These are phyloP conservation scores for Stagonosporopsis chrysanthemi DNA, from an alignment of 2,329 filamentous ascomycete species.

Conservation along the genomic window DNA sequence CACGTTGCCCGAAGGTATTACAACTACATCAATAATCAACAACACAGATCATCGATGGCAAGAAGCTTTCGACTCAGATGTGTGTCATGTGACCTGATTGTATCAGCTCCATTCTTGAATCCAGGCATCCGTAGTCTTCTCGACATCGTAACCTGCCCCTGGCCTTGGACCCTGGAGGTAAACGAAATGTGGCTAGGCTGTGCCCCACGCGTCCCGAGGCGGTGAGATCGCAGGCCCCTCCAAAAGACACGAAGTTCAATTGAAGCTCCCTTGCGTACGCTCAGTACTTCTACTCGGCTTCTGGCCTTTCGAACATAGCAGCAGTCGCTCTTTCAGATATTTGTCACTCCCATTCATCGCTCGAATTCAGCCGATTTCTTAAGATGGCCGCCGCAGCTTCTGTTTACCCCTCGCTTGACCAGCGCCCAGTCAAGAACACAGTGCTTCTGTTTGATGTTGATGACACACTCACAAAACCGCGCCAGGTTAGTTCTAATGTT, in stretches of 20 bases:
- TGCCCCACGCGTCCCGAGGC: slow-evolving; percentile 31
- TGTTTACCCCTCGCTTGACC: slow-evolving; percentile 75
- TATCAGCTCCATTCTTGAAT: not conserved
- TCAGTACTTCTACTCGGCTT: not conserved
- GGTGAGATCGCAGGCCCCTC: slow-evolving; percentile 34
- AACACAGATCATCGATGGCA: too few species aligned
- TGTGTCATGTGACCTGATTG: too few species aligned
- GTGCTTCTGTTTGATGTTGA: slow-evolving; percentile 97
- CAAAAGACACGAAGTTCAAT: slow-evolving; percentile 25
- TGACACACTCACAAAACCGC: slow-evolving; percentile 84
- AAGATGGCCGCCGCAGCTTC: slow-evolving; percentile 53
- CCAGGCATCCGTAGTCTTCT: not conserved
- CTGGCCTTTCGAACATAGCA: not conserved
- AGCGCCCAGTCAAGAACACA: slow-evolving; percentile 90
- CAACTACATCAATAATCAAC: too few species aligned
- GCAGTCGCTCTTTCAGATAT: not conserved
- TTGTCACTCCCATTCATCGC: not conserved
- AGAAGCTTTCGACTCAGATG: not conserved
- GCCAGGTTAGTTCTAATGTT: slow-evolving; percentile 63
- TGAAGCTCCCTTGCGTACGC: slow-evolving; percentile 20
- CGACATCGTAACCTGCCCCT: slow-evolving; percentile 7
- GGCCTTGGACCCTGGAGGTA: slow-evolving; percentile 19
- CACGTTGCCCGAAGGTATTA: too few species aligned
- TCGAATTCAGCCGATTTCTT: slow-evolving; percentile 1
- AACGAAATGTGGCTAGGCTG: slow-evolving; percentile 18